Conservation (phyloP, 148 eudicot genomes). For the Pharnaceum exiguum region DNA sequence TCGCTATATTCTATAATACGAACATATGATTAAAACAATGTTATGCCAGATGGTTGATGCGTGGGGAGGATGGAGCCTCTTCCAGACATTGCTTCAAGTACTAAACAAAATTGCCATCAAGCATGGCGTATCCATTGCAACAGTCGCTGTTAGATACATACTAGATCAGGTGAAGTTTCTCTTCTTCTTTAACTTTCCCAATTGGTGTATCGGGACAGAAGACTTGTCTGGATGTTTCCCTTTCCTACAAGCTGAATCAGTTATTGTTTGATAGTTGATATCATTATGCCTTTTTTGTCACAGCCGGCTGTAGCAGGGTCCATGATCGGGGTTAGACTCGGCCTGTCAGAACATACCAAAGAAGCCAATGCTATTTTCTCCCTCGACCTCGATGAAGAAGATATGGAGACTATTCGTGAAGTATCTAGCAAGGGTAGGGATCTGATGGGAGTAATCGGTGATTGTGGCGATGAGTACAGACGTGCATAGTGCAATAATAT, state of each 20-base stretch:
- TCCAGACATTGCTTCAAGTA: conserved; percentile 71
- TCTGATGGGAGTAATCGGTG: conserved; percentile 75
- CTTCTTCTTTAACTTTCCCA: background rate
- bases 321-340: conserved; percentile 92
- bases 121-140: conserved; percentile 83
- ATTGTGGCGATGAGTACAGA: conserved; percentile 94
- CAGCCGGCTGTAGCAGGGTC: conserved; percentile 97
- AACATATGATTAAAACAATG: background rate
- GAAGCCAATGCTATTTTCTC: conserved; percentile 74
- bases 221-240: background rate
- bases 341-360: conserved; percentile 75
- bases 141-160: conserved; percentile 79
- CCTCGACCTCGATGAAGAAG: conserved; percentile 75
- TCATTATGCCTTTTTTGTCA: background rate
- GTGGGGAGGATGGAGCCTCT: conserved; percentile 98
- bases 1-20: background rate
- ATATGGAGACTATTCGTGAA: conserved; percentile 53
- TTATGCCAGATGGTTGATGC: conserved; percentile 87
- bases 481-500: conserved; percentile 27
- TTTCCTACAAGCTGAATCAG: too few species aligned
- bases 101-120: conserved; percentile 65
- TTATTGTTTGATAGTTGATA: too few species aligned
- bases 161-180: conserved; percentile 67
- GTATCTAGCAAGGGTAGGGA: conserved; percentile 69
- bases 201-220: background rate